A percentile compares a stretch with the other conserved stretches of the same genome.
Evolutionary conservation across 163 green algal species (phyloP).

Genomic region (Chlamydomonas reinhardtii): DNA sequence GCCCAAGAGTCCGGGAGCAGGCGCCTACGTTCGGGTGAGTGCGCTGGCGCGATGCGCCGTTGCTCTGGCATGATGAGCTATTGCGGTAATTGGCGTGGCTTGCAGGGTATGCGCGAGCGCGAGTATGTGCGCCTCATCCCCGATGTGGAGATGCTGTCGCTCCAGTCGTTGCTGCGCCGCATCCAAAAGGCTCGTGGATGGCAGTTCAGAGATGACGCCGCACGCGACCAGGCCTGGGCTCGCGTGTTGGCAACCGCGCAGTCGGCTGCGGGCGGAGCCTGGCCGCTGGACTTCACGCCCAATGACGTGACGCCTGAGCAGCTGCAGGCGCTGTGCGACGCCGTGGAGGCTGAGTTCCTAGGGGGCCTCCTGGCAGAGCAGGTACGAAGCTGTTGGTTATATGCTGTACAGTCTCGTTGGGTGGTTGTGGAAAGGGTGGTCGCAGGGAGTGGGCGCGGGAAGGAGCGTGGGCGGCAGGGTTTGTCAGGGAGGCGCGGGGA

Average conservation of each 20-base stretch:
- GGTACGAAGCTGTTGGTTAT: neutral
- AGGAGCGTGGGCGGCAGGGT: too few species aligned
- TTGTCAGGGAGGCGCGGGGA: too few species aligned
- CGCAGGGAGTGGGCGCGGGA: too few species aligned
- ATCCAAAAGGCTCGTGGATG: slow-evolving; percentile 8
- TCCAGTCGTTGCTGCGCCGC: slow-evolving; percentile 19
- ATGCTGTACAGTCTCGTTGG: too few species aligned
- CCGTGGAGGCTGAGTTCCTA: slow-evolving; percentile 32
- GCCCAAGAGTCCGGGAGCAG: neutral
- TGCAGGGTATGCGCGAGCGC: slow-evolving; percentile 53
- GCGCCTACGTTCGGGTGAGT: slow-evolving; percentile 7
- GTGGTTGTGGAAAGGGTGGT: too few species aligned
- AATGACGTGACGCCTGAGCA: neutral
- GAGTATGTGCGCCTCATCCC: slow-evolving; percentile 53
- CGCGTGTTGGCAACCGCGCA: slow-evolving; percentile 1
- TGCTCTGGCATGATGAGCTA: neutral
- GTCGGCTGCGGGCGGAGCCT: slow-evolving; percentile 16
- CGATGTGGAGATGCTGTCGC: slow-evolving; percentile 19
- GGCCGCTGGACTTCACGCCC: slow-evolving; percentile 13
- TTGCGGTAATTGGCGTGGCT: neutral
- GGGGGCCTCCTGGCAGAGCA: slow-evolving; percentile 10
- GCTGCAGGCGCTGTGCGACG: slow-evolving; percentile 12
- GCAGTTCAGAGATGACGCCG: neutral
- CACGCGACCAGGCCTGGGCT: slow-evolving; percentile 15
- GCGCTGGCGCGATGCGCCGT: neutral